Evolutionary conservation across 2,329 filamentous ascomycete genomes (phyloP), one percentile per base, ranked within the genome.

Genomic region (Fusarium verrucosum): DNA sequence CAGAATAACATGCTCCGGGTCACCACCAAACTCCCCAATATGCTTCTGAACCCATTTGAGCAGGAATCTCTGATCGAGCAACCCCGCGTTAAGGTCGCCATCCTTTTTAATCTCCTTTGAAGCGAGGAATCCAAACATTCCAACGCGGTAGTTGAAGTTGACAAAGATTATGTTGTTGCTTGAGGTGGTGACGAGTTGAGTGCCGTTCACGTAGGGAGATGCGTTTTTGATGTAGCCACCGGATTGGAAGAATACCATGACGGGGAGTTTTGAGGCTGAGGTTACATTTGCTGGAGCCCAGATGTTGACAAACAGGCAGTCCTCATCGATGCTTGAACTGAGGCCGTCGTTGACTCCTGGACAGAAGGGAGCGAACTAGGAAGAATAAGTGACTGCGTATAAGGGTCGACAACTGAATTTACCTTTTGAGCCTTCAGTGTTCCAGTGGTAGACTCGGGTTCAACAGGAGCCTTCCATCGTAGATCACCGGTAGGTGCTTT

Each of bases 61-160:
- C 4, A 84, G 77, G 23, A 84, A 80, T 17, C 86, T 79, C 74
- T 90, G 87, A 66, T 91, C 88, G 4, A 89, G 77, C 9, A 91
- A 73, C 0, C 89, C 89, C 3, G 78, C 85, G 69, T 91, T 91
- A 10, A 89, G 78, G 44, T 83, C 80, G 1, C 87, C 87, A 62
- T 86, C 76, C 7, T 76, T 71, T 33, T 81, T 80, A 10, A 90
- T 79, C 26, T 82, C 77, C 35, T 86, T 81, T 42, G 86, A 82
- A 0, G 86, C 83, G 2, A 91, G 78, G 65, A 90, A 91, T 0
- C 88, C 88, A 66, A 84, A 84, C 0, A 85, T 76, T 0, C 86
- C 87, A 8, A 90, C 84, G 8, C 88, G 82, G 69, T 89, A 89
- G 74, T 87, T 87, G 72, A 88, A 87, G 67, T 84, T 84, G 44